Conservation (phyloP, 257 asterid species). For the Catharanthus roseus region DNA sequence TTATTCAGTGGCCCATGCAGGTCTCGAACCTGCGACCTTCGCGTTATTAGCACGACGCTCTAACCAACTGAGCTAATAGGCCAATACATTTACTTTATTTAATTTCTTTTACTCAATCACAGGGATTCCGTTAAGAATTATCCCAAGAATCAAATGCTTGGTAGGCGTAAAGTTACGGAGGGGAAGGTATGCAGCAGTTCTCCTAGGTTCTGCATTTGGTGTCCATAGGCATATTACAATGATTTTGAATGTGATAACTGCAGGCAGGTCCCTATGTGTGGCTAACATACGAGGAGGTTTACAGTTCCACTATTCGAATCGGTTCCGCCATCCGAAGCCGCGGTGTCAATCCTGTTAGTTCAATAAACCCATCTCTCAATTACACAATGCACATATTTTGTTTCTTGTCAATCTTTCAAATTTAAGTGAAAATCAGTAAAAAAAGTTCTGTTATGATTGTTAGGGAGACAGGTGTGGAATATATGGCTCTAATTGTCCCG, state of each 20-base stretch:
- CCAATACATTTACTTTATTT: background rate
- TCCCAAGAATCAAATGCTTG: slow-evolving; percentile 53
- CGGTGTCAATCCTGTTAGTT: slow-evolving; percentile 65
- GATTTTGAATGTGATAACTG: background rate
- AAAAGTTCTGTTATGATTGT: background rate
- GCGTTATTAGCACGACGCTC: slow-evolving; percentile 49
- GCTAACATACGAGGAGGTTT: slow-evolving; percentile 59
- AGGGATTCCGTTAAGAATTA: slow-evolving; percentile 47
- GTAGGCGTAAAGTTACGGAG: slow-evolving; percentile 50
- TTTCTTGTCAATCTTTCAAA: background rate
- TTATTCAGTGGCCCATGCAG: slow-evolving; percentile 29
- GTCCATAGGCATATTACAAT: no score
- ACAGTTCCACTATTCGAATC: slow-evolving; percentile 40
- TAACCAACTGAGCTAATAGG: slow-evolving; percentile 35
- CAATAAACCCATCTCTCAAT: no score
- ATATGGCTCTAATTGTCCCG: slow-evolving; percentile 78
- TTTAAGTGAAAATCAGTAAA: background rate
- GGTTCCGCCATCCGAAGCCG: slow-evolving; percentile 78
- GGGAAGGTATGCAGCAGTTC: slow-evolving; percentile 47
- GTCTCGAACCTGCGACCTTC: slow-evolving; percentile 46
- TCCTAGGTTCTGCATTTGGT: background rate
- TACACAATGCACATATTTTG: background rate
- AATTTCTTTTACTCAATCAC: background rate
- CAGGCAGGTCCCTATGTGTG: slow-evolving; percentile 71
- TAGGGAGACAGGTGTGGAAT: slow-evolving; percentile 91